phyloP scores from a whole-genome alignment of 345 rosid genomes.

The Brassica juncea region DNA sequence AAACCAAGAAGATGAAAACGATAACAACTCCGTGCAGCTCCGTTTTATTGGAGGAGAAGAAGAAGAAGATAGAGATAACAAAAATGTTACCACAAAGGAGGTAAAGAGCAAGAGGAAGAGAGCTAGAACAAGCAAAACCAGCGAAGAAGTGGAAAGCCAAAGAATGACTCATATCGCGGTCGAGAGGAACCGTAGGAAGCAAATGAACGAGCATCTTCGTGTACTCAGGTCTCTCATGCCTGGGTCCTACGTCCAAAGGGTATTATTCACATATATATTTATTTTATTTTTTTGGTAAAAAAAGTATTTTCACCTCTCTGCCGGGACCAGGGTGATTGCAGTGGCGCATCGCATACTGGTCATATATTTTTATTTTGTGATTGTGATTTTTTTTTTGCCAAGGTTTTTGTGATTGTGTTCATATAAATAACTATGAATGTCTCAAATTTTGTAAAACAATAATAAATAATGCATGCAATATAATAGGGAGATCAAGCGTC shows the following conservation, averaged over 20 bases:
- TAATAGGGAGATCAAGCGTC: slow-evolving; percentile 95
- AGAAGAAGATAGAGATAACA: background rate
- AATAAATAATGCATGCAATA: background rate
- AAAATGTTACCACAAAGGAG: background rate
- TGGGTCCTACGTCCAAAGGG: slow-evolving; percentile 92
- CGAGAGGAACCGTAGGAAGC: background rate
- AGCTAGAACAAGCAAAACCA: background rate
- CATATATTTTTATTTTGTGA: background rate
- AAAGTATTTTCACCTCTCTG: no score
- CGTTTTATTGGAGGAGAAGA: background rate
- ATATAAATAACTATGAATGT: background rate
- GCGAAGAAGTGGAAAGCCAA: background rate
- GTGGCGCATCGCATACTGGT: no score
- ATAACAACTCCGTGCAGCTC: slow-evolving; percentile 16
- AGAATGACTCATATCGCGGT: background rate
- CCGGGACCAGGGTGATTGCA: no score
- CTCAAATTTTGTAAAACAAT: background rate
- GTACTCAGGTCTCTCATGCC: slow-evolving; percentile 96
- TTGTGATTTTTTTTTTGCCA: background rate
- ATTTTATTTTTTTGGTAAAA: no score
- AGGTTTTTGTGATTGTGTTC: background rate
- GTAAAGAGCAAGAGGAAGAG: background rate
- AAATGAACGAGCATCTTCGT: background rate
- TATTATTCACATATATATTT: background rate
- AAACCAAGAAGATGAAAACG: slow-evolving; percentile 35